Evolutionary conservation across 768 basidiomycete genomes (phyloP).

Genomic region (Calocera cornea): DNA sequence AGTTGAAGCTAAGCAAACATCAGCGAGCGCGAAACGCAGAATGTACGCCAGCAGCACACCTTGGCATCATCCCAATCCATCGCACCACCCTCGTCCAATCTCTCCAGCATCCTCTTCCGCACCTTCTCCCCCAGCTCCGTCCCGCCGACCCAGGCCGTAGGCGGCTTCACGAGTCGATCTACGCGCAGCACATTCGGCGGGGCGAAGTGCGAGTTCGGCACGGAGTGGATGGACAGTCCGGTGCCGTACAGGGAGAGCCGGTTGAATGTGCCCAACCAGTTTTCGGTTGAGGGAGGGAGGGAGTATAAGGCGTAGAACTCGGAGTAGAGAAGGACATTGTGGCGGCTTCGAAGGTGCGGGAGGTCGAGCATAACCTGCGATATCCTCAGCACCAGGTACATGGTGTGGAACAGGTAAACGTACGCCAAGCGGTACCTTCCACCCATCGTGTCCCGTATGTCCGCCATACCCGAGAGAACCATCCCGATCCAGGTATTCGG

Average conservation of each 20-base stretch:
- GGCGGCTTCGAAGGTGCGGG: slow-evolving; percentile 6
- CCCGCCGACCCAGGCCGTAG: neutral
- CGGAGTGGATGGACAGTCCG: slow-evolving; percentile 9
- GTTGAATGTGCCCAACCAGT: slow-evolving; percentile 30
- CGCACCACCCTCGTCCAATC: slow-evolving; percentile 6
- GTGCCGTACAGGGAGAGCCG: slow-evolving; percentile 20
- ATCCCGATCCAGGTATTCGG: slow-evolving; percentile 11
- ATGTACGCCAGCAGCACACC: neutral
- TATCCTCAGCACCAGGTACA: neutral
- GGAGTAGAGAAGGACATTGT: slow-evolving; percentile 7
- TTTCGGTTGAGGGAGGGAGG: slow-evolving; percentile 8
- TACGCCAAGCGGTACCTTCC: neutral
- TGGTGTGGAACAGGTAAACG: neutral
- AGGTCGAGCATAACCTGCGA: slow-evolving; percentile 14
- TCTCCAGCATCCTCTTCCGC: neutral
- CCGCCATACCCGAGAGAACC: slow-evolving; percentile 8
- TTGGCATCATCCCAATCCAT: neutral
- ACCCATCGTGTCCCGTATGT: neutral
- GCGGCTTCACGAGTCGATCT: slow-evolving; percentile 19
- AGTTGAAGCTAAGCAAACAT: neutral
- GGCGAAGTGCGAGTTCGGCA: slow-evolving; percentile 32
- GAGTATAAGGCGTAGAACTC: slow-evolving; percentile 11
- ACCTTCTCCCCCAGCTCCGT: neutral
- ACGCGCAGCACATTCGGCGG: slow-evolving; percentile 28
- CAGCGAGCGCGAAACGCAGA: neutral